Evolutionary conservation across 345 rosid species (phyloP), one percentile per base, ranked within the genome.

Genomic region (Sapria himalayana): DNA sequence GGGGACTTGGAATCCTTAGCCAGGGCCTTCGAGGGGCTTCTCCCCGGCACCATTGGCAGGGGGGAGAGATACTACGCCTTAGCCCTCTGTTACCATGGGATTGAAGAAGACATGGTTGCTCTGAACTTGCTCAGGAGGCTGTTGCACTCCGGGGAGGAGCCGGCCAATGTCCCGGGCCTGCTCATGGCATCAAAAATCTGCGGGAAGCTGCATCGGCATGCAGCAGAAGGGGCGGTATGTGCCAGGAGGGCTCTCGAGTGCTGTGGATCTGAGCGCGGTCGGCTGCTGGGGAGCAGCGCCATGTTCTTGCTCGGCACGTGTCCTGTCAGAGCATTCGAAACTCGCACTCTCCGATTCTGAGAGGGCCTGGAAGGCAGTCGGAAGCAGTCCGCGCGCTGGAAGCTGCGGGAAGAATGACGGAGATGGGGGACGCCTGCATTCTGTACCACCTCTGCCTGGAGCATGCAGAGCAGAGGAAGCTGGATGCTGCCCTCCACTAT

Each of bases 401-500:
- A 46, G 52, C 44, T 32, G 78, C 79, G 2, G 67, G 54, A 33
- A 70, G 60, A 71, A 56, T 66, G 34, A 63, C 63, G 49, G 58
- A 13, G 29, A 62, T 71, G 49, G 52, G 57, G 40, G 74, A 72
- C 43, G 52, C 71, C 5, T 56, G 61, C 32, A 63, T 74, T 25
- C 50, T 78, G 41, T 68, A 81, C 62, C 54, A 58, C 56, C 81
- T 81, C 25, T 59, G 78, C 19, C 36, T 78, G 20, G 85, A 72
- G 65, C 47, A 52, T 66, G 91, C 85, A 29, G 81, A 74, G 54
- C 85, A 74, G 66, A 67, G 94, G 64, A 81, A 72, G 54, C 54
- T 81, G 40, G 79, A 74, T 42, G 52, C 51, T 0, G 85, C 94
- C 2, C 60, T 64, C 39, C 36, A 23, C 24, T 70, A 72, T 18